Evolutionary conservation across 2,329 filamentous ascomycete genomes (phyloP).

Genomic region (Cercospora zeina): DNA sequence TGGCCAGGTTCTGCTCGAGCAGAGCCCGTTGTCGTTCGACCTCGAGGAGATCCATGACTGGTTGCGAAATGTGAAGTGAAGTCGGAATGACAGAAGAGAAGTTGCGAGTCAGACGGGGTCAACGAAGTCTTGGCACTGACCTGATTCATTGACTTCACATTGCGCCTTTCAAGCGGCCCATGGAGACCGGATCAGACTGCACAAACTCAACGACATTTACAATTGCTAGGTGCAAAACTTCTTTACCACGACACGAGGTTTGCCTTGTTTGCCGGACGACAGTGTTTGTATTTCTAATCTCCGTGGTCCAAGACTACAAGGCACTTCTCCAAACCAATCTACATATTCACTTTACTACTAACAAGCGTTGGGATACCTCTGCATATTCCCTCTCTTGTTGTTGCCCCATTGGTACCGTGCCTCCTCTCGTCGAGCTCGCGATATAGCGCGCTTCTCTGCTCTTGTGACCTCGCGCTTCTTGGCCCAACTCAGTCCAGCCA

Average conservation of each 20-base stretch:
- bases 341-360: constrained; percentile 35
- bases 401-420: constrained; percentile 65
- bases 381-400: constrained; percentile 73
- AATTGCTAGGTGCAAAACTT: background rate
- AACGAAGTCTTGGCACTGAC: background rate
- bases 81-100: constrained; percentile 9
- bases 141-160: background rate
- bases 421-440: constrained; percentile 56
- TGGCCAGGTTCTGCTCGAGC: constrained; percentile 72
- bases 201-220: too few relatives aligned
- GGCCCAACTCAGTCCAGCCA: constrained; percentile 73
- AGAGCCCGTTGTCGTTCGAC: constrained; percentile 73
- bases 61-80: constrained; percentile 5
- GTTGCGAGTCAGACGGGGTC: constrained; percentile 4
- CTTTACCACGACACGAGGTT: background rate
- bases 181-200: background rate
- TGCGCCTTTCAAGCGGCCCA: background rate
- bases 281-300: background rate
- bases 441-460: constrained; percentile 68
- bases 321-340: background rate
- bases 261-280: background rate
- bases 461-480: constrained; percentile 69
- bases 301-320: background rate
- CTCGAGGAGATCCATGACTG: constrained; percentile 54
- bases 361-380: constrained; percentile 62